Conservation (phyloP, 1,284 basidiomycete genomes). For the Trametes hirsuta region DNA sequence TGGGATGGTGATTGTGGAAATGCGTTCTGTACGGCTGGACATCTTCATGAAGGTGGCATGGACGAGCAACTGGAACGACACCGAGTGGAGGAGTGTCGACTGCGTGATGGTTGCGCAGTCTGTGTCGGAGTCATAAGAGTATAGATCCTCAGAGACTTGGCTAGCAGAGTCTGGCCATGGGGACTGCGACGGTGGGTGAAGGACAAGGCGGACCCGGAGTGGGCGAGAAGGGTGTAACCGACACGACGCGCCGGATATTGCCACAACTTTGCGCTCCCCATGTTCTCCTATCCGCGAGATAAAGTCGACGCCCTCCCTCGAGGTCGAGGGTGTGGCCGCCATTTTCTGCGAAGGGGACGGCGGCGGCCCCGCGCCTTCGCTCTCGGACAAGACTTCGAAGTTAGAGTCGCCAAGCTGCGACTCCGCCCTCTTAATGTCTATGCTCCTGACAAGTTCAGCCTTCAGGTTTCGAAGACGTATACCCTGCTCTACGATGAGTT, state of each 20-base stretch:
- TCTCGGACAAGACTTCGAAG: slow-evolving; percentile 7
- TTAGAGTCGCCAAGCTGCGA: slow-evolving; percentile 29
- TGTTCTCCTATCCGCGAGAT: slow-evolving; percentile 23
- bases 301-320: slow-evolving; percentile 28
- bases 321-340: slow-evolving; percentile 21
- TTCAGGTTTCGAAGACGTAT: slow-evolving; percentile 74
- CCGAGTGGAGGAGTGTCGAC: slow-evolving; percentile 68
- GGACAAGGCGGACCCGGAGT: slow-evolving; percentile 69
- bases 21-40: slow-evolving; percentile 62
- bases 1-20: slow-evolving; percentile 64
- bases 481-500: slow-evolving; percentile 66
- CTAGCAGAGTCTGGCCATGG: slow-evolving; percentile 47
- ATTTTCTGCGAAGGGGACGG: slow-evolving; percentile 37
- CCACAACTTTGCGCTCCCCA: slow-evolving; percentile 52
- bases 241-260: slow-evolving; percentile 78
- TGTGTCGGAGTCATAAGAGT: slow-evolving; percentile 54
- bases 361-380: slow-evolving; percentile 36
- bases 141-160: slow-evolving; percentile 44
- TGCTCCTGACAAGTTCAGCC: slow-evolving; percentile 67
- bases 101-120: slow-evolving; percentile 79
- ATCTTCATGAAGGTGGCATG: slow-evolving; percentile 74
- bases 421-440: slow-evolving; percentile 47
- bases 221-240: slow-evolving; percentile 72
- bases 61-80: slow-evolving; percentile 68
- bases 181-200: slow-evolving; percentile 64